These are phyloP conservation scores for Diaporthe citri DNA, from an alignment of 2,329 filamentous ascomycete species.

Conservation along the genomic window DNA sequence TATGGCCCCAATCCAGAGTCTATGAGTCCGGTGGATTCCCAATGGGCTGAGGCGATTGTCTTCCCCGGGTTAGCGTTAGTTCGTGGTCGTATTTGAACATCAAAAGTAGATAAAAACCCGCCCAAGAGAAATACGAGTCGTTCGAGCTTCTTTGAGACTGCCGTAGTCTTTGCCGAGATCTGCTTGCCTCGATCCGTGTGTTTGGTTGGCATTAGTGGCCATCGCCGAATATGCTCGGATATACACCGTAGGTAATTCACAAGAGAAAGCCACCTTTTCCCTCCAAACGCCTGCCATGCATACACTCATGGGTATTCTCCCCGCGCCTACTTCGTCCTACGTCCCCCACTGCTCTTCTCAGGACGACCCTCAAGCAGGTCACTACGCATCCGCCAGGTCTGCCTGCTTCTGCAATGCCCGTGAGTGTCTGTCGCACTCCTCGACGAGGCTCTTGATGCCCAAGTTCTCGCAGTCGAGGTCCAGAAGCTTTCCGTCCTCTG, in stretches of 20 bases:
- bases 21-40: not conserved
- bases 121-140: constrained; percentile 22
- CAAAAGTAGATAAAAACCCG: constrained; percentile 24
- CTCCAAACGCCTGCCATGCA: constrained; percentile 36
- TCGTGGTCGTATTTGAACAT: not conserved
- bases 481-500: constrained; percentile 95
- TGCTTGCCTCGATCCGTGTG: not conserved
- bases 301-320: constrained; percentile 15
- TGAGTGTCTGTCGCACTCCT: constrained; percentile 92
- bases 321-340: not conserved
- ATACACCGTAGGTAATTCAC: not conserved
- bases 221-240: not conserved
- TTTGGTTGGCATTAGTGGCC: not conserved
- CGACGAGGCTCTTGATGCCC: constrained; percentile 86
- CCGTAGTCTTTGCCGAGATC: not conserved
- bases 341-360: not conserved
- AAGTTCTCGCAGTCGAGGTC: constrained; percentile 83
- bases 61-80: constrained; percentile 14
- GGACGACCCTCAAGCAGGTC: too few species aligned
- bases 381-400: constrained; percentile 70
- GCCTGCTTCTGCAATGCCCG: constrained; percentile 84
- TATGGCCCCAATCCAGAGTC: not conserved
- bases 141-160: not conserved
- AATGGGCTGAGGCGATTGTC: constrained; percentile 17
- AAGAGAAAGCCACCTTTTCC: not conserved